Conservation (phyloP, 2,329 filamentous ascomycete genomes). For the Penicillium nordicum region DNA sequence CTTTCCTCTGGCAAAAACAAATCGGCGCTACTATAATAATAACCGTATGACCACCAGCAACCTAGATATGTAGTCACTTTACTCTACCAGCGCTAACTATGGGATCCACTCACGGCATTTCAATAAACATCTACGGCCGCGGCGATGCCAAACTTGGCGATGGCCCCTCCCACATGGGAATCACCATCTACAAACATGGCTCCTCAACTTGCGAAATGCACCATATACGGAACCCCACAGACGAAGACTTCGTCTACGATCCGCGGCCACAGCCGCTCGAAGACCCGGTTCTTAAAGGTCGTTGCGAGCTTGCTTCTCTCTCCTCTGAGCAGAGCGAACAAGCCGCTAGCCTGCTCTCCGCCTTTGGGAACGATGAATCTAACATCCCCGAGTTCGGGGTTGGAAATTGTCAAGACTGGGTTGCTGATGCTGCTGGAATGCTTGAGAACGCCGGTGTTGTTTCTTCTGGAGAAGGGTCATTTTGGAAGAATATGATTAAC, state of each 20-base stretch:
- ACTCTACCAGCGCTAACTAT: not conserved
- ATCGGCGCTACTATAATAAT: not conserved
- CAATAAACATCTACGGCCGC: not conserved
- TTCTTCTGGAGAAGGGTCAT: not conserved
- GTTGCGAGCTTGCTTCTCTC: not conserved
- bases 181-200: not conserved
- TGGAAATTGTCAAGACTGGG: not conserved
- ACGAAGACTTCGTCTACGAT: not conserved
- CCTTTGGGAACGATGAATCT: not conserved
- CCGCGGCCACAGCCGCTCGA: not conserved
- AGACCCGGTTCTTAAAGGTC: not conserved
- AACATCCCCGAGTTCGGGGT: not conserved
- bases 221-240: not conserved
- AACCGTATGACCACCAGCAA: not conserved
- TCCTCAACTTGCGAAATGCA: not conserved
- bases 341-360: not conserved
- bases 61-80: not conserved
- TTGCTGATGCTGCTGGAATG: not conserved
- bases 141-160: not conserved
- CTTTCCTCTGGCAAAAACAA: not conserved
- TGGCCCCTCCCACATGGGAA: not conserved
- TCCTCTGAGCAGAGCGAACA: not conserved
- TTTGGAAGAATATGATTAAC: conserved; percentile 1
- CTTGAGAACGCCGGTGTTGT: not conserved
- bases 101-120: not conserved